Base-by-base conservation (phyloP, 2,329 filamentous ascomycete species). In the Fusarium sp. region DNA sequence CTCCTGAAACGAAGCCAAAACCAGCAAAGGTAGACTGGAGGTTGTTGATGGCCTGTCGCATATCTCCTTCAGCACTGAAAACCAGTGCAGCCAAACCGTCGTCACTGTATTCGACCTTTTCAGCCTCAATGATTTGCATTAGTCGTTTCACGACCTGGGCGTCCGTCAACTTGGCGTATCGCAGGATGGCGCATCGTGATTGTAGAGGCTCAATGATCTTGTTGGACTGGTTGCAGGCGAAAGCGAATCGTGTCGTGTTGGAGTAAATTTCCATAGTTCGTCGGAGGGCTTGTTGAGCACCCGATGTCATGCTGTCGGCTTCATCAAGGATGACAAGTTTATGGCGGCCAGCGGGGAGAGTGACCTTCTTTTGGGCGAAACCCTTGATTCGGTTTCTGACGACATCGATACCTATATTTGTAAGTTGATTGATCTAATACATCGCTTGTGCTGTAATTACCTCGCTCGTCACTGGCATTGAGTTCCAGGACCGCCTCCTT, bases 121-220 rank as follows among this genome's bases (percentile, higher is more conserved):
- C 96, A 2, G 94, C 94, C 78, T 96, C 92, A 78, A 94, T 96
- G 74, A 99, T 96, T 78, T 98, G 94, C 81, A 96, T 84, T 67
- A 99, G 81, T 43, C 96, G 89, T 83, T 95, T 94, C 54, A 98
- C 94, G 27, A 99, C 90, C 80, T 99, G 95, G 15, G 89, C 91
- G 78, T 99, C 96, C 4, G 95, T 98, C 71, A 99, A 86, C 60
- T 95, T 91, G 32, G 94, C 91, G 81, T 98, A 99, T 64, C 96
- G 91, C 58, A 99, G 87, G 78, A 99, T 98, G 22, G 96, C 96
- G 79, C 96, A 99, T 75, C 96, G 90, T 20, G 94, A 98, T 81
- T 99, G 96, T 54, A 99, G 86, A n/a, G 96, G 96, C 81, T 99
- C 96, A 80, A 99, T 99, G 78, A 99, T 98, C 83, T 98, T 99